These are phyloP conservation scores for Plenodomus lindquistii DNA, from an alignment of 2,329 filamentous ascomycete species.

Conservation along the genomic window DNA sequence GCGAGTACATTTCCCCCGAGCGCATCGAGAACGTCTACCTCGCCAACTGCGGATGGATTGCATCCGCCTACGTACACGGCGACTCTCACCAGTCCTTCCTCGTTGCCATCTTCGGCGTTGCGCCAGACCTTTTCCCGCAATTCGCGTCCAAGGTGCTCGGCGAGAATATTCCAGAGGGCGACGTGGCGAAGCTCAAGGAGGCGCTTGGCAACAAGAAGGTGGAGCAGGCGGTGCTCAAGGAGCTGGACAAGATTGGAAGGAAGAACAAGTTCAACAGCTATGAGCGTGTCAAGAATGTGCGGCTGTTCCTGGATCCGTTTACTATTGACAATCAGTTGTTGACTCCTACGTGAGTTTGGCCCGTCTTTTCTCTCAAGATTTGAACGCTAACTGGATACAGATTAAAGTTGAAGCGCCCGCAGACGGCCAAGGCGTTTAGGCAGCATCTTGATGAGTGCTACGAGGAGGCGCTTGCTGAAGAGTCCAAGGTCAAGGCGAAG, in stretches of 20 bases:
- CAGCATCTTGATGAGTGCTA: slow-evolving; percentile 64
- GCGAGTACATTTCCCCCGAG: slow-evolving; percentile 97
- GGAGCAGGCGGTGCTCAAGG: slow-evolving; percentile 72
- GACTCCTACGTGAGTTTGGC: slow-evolving; percentile 76
- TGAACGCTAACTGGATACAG: slow-evolving; percentile 46
- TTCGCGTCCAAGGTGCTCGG: slow-evolving; percentile 80
- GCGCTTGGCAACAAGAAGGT: slow-evolving; percentile 72
- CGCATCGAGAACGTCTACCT: slow-evolving; percentile 94
- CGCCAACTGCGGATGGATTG: slow-evolving; percentile 75
- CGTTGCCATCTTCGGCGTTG: slow-evolving; percentile 85
- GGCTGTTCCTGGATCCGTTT: slow-evolving; percentile 85
- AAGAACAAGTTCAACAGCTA: slow-evolving; percentile 90
- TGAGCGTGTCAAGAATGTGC: slow-evolving; percentile 76
- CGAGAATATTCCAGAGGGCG: slow-evolving; percentile 64
- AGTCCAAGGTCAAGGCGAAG: slow-evolving; percentile 49
- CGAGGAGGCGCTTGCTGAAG: slow-evolving; percentile 54
- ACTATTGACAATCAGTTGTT: slow-evolving; percentile 88
- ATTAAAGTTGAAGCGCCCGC: slow-evolving; percentile 72
- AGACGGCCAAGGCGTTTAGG: slow-evolving; percentile 66
- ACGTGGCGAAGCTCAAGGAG: slow-evolving; percentile 68
- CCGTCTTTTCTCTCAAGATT: not conserved
- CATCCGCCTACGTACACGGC: slow-evolving; percentile 87
- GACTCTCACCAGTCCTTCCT: slow-evolving; percentile 80
- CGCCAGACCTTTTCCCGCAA: slow-evolving; percentile 79
- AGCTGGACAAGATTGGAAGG: slow-evolving; percentile 77